These are phyloP conservation scores for Corynespora cassiicola DNA, from an alignment of 2,329 filamentous ascomycete species.

Conservation along the genomic window DNA sequence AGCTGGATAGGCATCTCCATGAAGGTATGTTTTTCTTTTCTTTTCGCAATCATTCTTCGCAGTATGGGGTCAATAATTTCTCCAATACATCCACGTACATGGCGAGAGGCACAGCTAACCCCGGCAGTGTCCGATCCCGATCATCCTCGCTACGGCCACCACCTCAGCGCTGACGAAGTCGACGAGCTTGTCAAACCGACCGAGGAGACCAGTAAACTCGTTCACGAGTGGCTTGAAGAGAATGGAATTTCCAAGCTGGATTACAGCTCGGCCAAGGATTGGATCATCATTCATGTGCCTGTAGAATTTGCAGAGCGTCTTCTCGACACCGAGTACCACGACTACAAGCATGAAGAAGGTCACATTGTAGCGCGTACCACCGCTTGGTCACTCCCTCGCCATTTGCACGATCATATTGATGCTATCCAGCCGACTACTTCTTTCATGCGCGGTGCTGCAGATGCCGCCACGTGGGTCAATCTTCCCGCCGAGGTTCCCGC, in stretches of 20 bases:
- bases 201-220: constrained; percentile 58
- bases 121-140: constrained; percentile 56
- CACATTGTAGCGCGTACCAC: constrained; percentile 58
- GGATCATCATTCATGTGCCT: constrained; percentile 61
- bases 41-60: too few relatives aligned
- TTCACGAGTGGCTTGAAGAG: constrained; percentile 63
- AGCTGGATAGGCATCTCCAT: constrained; percentile 62
- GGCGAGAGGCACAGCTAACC: too few relatives aligned
- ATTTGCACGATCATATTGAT: constrained; percentile 65
- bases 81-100: too few relatives aligned
- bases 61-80: too few relatives aligned
- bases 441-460: constrained; percentile 51
- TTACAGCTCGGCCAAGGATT: constrained; percentile 64
- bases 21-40: constrained; percentile 50
- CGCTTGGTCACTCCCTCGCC: constrained; percentile 63
- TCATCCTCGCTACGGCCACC: constrained; percentile 62
- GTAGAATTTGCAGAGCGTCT: constrained; percentile 60
- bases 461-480: constrained; percentile 32
- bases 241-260: constrained; percentile 55
- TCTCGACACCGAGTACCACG: constrained; percentile 56
- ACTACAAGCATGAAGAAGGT: constrained; percentile 64
- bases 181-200: constrained; percentile 61
- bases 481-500: constrained; percentile 27
- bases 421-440: constrained; percentile 67
- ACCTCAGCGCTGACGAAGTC: constrained; percentile 60